Percentiles rank a stretch among this genome's conserved stretches.
Conservation (phyloP, 441 rosid genomes). For the Breynia disticha region DNA sequence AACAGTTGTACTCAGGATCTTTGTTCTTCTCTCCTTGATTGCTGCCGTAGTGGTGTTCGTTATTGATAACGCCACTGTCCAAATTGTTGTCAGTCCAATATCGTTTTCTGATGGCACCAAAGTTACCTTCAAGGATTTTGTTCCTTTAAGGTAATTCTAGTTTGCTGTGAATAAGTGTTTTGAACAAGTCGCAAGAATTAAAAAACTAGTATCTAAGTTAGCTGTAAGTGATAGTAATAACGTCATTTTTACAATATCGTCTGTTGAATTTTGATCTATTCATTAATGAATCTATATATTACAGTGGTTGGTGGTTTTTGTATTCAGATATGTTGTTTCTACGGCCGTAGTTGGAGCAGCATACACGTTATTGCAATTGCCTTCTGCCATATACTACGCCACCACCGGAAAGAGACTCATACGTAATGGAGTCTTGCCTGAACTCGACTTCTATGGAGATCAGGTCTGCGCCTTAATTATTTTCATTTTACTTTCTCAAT, state of each 20-base stretch:
- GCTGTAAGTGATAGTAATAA: no score
- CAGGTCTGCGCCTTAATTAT: neutral
- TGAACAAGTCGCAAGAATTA: no score
- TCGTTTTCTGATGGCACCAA: neutral
- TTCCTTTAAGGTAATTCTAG: neutral
- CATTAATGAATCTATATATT: no score
- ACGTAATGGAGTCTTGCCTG: neutral
- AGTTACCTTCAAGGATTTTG: conserved; percentile 1
- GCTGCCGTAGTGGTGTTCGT: conserved; percentile 3
- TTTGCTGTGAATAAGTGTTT: no score
- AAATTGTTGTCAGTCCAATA: neutral
- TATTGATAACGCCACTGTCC: neutral
- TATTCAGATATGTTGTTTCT: conserved; percentile 3
- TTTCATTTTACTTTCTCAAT: no score
- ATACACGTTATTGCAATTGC: conserved; percentile 4
- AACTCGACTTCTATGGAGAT: conserved; percentile 12
- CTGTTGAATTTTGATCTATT: neutral
- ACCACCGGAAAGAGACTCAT: conserved; percentile 3
- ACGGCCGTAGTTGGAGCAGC: neutral
- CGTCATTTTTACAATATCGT: no score
- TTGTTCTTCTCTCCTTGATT: neutral
- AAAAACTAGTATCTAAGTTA: no score
- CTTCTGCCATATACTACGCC: conserved; percentile 2
- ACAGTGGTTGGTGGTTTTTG: no score
- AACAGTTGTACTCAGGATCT: conserved; percentile 2